Percentiles rank a stretch among this genome's conserved stretches.
Conservation (phyloP, 129 eudicot genomes). For the Flaveria ramosissima region DNA sequence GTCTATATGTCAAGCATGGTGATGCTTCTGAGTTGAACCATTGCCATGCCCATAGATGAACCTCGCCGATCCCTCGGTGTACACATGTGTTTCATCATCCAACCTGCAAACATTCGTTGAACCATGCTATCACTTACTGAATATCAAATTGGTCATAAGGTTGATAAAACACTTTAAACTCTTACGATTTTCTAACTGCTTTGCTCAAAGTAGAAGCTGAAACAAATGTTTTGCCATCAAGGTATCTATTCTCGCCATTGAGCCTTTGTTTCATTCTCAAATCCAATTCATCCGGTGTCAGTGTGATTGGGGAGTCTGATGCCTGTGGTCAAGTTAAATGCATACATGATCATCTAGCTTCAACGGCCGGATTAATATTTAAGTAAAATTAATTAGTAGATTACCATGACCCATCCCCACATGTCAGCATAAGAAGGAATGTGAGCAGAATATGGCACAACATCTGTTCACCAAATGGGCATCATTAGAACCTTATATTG, state of each 20-base stretch:
- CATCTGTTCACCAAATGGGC: slow-evolving; percentile 55
- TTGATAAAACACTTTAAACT: not conserved
- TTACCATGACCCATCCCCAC: slow-evolving; percentile 99
- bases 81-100: slow-evolving; percentile 78
- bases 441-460: slow-evolving; percentile 86
- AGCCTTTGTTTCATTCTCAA: slow-evolving; percentile 81
- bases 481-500: slow-evolving; percentile 1
- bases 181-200: slow-evolving; percentile 89
- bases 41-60: slow-evolving; percentile 82
- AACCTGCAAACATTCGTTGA: slow-evolving; percentile 43
- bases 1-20: slow-evolving; percentile 19
- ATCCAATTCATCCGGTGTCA: slow-evolving; percentile 73
- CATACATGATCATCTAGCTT: not conserved
- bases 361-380: not conserved
- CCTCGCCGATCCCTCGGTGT: slow-evolving; percentile 74
- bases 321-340: slow-evolving; percentile 51
- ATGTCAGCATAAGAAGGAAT: slow-evolving; percentile 98
- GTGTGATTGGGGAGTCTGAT: slow-evolving; percentile 67
- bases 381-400: not conserved
- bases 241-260: slow-evolving; percentile 69
- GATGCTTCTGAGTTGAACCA: slow-evolving; percentile 31
- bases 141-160: not conserved
- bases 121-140: not conserved
- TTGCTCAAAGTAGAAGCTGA: slow-evolving; percentile 81
- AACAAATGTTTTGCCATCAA: slow-evolving; percentile 81